Conservation (phyloP, 148 eudicot species). For the Vaccinium darrowii region DNA sequence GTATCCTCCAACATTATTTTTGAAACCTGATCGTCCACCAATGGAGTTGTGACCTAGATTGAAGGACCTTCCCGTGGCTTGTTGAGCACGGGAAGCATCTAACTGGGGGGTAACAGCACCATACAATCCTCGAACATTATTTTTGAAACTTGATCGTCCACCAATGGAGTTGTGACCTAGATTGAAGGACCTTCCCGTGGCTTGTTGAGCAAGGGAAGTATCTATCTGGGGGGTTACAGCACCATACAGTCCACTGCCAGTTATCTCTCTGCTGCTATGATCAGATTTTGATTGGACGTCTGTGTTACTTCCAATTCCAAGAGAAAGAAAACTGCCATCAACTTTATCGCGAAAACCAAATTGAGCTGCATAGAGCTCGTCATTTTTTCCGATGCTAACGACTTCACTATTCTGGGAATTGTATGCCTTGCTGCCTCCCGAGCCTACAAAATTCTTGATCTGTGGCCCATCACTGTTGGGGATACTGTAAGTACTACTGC, state of each 20-base stretch:
- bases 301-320: slow-evolving; percentile 33
- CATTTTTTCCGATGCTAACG: background rate
- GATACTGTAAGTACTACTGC: background rate
- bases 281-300: slow-evolving; percentile 17
- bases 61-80: slow-evolving; percentile 12
- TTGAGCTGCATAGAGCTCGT: slow-evolving; percentile 3
- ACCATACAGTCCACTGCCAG: slow-evolving; percentile 19
- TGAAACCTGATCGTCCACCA: slow-evolving; percentile 19
- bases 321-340: slow-evolving; percentile 41
- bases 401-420: slow-evolving; percentile 12
- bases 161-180: background rate
- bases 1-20: slow-evolving; percentile 17
- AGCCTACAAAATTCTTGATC: background rate
- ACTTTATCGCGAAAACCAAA: slow-evolving; percentile 11
- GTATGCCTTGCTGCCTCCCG: background rate
- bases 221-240: slow-evolving; percentile 12
- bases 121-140: slow-evolving; percentile 14
- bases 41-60: background rate
- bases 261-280: slow-evolving; percentile 11
- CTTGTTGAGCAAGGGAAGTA: slow-evolving; percentile 13
- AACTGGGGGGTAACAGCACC: slow-evolving; percentile 14
- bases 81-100: slow-evolving; percentile 13
- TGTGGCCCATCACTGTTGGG: background rate
- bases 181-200: slow-evolving; percentile 11
- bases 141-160: slow-evolving; percentile 17